Evolutionary conservation across 192 early-diverging fungal genomes (phyloP), one percentile per base, ranked within the genome.

Genomic region (Dissophora globulifera): DNA sequence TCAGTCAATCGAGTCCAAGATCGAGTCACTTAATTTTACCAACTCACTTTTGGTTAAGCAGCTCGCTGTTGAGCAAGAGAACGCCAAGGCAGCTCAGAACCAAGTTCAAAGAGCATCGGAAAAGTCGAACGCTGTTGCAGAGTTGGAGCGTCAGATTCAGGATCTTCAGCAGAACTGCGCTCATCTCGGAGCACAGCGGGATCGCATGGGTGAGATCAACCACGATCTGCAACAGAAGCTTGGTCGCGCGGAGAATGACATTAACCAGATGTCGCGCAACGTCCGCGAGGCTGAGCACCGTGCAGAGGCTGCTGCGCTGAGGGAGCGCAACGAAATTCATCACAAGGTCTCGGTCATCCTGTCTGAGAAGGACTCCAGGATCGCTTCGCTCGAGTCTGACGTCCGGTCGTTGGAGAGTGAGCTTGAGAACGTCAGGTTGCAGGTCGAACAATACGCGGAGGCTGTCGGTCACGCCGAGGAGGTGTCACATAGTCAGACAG

Each of bases 31-130:
- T 45, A 80, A 62, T 50, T 82, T 46, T 41, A 82, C 81, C 51
- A 82, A 82, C 70, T 69, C 78, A 16, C 67, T 80, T 17, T 59
- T 82, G 62, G 74, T 80, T 29, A 82, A 79, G 55, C 78, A 82
- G 41, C 50, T 82, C 40, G 52, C 78, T 12, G 40, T 70, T 40
- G 79, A 82, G 41, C 72, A 79, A 50, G 78, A 82, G 15, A 78
- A 53, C 51, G 55, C 52, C 25, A 79, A 79, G 42, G 55, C 62
- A 13, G 35, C 45, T 15, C 46, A 66, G 54, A 62, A 65, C 27
- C 62, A 65, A 33, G 71, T 57, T 9, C 51, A 42, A n/a, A 48
- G 55, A 52, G 63, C 63, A 17, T 55, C 58, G 8, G 69, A 74
- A 26, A 64, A 64, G 19, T 64, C 60, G 7, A 38, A 45, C 11